These are phyloP conservation scores for Nicotiana undulata DNA, from an alignment of 257 asterid species.

Conservation along the genomic window DNA sequence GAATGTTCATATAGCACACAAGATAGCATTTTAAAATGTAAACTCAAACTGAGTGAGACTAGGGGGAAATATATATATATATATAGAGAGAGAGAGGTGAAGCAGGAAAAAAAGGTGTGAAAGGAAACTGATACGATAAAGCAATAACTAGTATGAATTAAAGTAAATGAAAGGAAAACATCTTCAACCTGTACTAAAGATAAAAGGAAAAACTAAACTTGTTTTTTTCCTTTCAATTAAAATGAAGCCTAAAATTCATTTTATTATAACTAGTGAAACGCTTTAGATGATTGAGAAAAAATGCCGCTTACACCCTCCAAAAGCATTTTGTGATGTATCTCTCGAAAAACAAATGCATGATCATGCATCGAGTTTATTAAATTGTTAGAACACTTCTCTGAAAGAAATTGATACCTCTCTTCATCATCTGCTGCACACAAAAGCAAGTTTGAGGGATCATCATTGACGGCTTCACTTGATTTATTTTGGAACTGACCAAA, in stretches of 20 bases:
- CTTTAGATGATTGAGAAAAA: background rate
- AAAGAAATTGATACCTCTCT: conserved; percentile 57
- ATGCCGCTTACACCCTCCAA: background rate
- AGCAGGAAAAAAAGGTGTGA: background rate
- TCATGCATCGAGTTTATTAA: background rate
- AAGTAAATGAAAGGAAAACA: background rate
- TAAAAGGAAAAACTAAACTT: background rate
- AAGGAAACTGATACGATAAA: background rate
- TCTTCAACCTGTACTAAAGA: background rate
- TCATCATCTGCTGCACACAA: conserved; percentile 54
- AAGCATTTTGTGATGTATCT: background rate
- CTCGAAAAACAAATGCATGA: background rate
- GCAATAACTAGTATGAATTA: background rate
- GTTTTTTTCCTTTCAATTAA: background rate
- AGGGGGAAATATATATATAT: too few relatives aligned
- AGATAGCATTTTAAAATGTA: background rate
- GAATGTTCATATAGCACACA: background rate
- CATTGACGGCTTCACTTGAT: conserved; percentile 45
- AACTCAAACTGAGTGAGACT: background rate
- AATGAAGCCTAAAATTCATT: background rate
- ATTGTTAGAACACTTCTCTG: conserved; percentile 3
- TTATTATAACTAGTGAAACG: background rate
- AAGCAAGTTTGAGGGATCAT: conserved; percentile 63
- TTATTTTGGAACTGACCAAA: conserved; percentile 73
- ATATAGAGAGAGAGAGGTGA: background rate